phyloP scores from a whole-genome alignment of 805 yeast species.

The Metschnikowia amazonensis region DNA sequence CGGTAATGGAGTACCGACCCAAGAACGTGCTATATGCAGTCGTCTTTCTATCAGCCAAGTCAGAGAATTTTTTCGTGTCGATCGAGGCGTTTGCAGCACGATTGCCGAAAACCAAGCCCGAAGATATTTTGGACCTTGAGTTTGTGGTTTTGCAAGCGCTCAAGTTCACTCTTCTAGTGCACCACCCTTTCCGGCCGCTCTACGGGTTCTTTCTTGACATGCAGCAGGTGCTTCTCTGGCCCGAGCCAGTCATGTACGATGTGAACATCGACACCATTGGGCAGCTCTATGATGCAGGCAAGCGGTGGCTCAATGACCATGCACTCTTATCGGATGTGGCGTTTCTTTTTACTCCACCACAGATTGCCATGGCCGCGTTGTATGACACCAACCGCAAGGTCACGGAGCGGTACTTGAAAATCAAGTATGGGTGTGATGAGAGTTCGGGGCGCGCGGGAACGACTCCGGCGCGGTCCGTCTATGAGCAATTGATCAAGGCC shows the following conservation, averaged over 20 bases:
- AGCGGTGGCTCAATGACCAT: constrained; percentile 61
- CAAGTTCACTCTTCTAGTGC: constrained; percentile 76
- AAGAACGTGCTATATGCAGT: constrained; percentile 68
- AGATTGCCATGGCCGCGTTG: constrained; percentile 85
- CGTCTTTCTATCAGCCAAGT: constrained; percentile 85
- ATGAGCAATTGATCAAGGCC: constrained; percentile 42
- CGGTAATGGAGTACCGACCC: constrained; percentile 87
- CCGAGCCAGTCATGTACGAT: constrained; percentile 44
- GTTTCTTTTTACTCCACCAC: constrained; percentile 88
- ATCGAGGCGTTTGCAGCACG: constrained; percentile 74
- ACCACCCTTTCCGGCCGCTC: constrained; percentile 85
- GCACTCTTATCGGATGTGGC: constrained; percentile 66
- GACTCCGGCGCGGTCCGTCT: constrained; percentile 20
- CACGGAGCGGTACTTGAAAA: constrained; percentile 61
- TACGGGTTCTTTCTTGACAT: constrained; percentile 93
- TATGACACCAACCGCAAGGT: constrained; percentile 61
- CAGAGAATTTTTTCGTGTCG: constrained; percentile 86
- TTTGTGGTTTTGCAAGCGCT: constrained; percentile 70
- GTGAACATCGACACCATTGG: constrained; percentile 54
- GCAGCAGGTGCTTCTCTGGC: constrained; percentile 52
- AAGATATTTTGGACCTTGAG: constrained; percentile 72
- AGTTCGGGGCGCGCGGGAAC: not conserved
- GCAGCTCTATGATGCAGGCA: constrained; percentile 65
- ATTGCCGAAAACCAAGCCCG: constrained; percentile 62
- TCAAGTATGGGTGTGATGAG: constrained; percentile 39